Conservation (phyloP, 805 yeast species). For the Grigorovia jiainica region DNA sequence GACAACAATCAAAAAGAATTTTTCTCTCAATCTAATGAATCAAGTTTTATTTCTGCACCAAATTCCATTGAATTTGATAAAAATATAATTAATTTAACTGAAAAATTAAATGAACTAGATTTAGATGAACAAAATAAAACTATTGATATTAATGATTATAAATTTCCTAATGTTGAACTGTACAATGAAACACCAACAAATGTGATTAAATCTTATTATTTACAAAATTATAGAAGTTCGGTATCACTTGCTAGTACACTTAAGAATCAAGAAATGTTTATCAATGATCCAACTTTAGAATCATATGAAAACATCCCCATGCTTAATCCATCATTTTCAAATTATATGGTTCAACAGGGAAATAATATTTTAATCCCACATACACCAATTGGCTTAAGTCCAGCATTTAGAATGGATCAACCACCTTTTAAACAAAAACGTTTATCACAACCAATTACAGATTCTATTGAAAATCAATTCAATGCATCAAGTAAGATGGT, state of each 20-base stretch:
- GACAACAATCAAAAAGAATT: not conserved
- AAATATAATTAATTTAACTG: conserved; percentile 8
- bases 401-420: conserved; percentile 11
- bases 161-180: conserved; percentile 11
- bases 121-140: conserved; percentile 9
- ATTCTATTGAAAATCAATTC: conserved; percentile 22
- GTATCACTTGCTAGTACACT: conserved; percentile 6
- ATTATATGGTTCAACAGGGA: not conserved
- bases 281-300: conserved; percentile 8
- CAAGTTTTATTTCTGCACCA: conserved; percentile 11
- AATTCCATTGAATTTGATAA: conserved; percentile 10
- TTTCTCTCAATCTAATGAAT: not conserved
- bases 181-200: conserved; percentile 12
- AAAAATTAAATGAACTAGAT: conserved; percentile 8
- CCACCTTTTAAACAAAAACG: conserved; percentile 8
- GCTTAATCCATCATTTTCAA: not conserved
- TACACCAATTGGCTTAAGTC: conserved; percentile 2
- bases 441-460: conserved; percentile 20
- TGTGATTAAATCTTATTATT: conserved; percentile 12
- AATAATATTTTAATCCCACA: not conserved
- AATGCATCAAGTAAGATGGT: conserved; percentile 23
- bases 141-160: conserved; percentile 9
- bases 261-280: conserved; percentile 17
- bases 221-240: conserved; percentile 5
- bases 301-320: not conserved